phyloP scores from a whole-genome alignment of 2,329 filamentous ascomycete genomes.

The Alternaria alternata region DNA sequence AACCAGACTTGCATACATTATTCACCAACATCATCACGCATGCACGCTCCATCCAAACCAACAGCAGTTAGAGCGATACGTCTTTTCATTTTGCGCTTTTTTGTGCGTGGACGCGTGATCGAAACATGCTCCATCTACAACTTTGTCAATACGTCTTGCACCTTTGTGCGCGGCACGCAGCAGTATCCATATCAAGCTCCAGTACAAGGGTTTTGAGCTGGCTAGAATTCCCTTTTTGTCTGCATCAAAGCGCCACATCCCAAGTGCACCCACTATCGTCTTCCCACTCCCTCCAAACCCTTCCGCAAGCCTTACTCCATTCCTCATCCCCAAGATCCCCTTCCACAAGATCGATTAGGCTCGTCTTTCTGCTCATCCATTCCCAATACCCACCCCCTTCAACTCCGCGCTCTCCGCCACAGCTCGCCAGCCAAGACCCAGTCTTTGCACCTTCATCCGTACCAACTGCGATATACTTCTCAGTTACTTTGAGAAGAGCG shows the following conservation, averaged over 20 bases:
- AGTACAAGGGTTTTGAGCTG: neutral
- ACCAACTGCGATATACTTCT: constrained; percentile 16
- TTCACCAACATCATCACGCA: too few species aligned
- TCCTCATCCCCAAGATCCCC: constrained; percentile 5
- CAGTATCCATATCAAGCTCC: neutral
- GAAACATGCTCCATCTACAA: constrained; percentile 14
- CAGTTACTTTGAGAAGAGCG: constrained; percentile 15
- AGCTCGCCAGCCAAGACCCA: constrained; percentile 21
- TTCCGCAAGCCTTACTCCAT: neutral
- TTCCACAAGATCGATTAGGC: constrained; percentile 18
- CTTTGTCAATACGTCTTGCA: neutral
- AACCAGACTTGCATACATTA: too few species aligned
- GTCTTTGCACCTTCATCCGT: constrained; percentile 25
- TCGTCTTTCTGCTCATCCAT: constrained; percentile 12
- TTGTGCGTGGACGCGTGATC: constrained; percentile 27
- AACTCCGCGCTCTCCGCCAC: constrained; percentile 5
- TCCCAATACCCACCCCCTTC: constrained; percentile 23
- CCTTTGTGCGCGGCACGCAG: neutral
- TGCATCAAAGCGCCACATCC: constrained; percentile 1
- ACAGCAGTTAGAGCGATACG: too few species aligned
- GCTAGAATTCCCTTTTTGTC: neutral
- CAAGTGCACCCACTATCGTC: constrained; percentile 14
- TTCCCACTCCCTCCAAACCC: constrained; percentile 22
- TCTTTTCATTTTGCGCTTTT: too few species aligned
- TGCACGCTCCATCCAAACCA: too few species aligned